Conservation (phyloP, 2,329 filamentous ascomycete species). For the Claviceps capensis region DNA sequence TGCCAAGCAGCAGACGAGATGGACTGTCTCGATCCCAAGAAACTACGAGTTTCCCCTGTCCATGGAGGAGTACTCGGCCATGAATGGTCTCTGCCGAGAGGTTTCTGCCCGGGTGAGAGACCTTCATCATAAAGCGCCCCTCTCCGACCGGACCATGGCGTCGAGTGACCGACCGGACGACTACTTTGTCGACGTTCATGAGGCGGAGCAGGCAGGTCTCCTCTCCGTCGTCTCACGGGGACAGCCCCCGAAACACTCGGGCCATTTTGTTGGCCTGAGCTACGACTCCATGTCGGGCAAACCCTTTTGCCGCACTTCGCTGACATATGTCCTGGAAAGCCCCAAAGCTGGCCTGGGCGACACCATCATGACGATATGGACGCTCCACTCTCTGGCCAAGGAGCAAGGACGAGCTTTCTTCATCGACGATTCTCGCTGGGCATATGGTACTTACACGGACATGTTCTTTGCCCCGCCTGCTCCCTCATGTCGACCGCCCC, state of each 20-base stretch:
- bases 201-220: conserved; percentile 53
- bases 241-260: conserved; percentile 24
- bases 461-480: conserved; percentile 57
- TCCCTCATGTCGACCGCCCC: conserved; percentile 55
- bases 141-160: conserved; percentile 30
- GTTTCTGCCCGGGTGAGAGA: conserved; percentile 45
- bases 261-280: conserved; percentile 34
- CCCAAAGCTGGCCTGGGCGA: conserved; percentile 64
- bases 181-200: conserved; percentile 60
- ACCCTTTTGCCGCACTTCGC: conserved; percentile 51
- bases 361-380: conserved; percentile 68
- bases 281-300: conserved; percentile 29
- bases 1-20: conserved; percentile 48
- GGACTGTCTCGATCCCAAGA: conserved; percentile 70
- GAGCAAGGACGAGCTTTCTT: conserved; percentile 67
- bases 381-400: conserved; percentile 66
- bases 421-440: conserved; percentile 72
- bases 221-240: conserved; percentile 32
- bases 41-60: conserved; percentile 52
- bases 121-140: conserved; percentile 21
- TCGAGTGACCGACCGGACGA: conserved; percentile 49
- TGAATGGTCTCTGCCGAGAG: conserved; percentile 54
- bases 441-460: conserved; percentile 60
- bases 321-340: conserved; percentile 67
- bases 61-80: conserved; percentile 51